phyloP scores from a whole-genome alignment of 139 green algal genomes.

The Chlamydomonas sp. region DNA sequence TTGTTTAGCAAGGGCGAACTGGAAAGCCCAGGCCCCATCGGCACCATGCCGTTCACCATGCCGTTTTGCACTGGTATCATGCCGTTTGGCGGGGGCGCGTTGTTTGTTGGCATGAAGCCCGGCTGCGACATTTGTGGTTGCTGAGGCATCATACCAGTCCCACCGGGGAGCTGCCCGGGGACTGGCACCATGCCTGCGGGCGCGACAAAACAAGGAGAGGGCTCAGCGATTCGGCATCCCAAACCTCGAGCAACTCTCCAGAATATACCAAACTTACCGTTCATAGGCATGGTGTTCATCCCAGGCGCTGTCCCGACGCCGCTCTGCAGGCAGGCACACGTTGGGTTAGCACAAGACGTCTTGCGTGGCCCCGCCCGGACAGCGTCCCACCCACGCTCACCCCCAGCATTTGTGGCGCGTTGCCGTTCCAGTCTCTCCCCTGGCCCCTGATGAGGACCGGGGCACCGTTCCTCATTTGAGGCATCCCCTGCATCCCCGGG shows the following conservation, averaged over 20 bases:
- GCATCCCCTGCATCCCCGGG: conserved; percentile 33
- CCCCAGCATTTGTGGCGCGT: conserved; percentile 25
- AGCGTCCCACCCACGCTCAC: conserved; percentile 5
- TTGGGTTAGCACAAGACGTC: not conserved
- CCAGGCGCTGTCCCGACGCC: not conserved
- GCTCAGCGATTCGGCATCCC: not conserved
- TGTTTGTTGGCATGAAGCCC: conserved; percentile 10
- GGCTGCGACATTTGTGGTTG: conserved; percentile 20
- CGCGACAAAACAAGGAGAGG: not conserved
- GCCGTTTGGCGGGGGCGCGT: not conserved
- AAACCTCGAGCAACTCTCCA: not conserved
- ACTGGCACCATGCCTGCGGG: not conserved
- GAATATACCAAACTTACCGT: not conserved
- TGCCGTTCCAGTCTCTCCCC: conserved; percentile 27
- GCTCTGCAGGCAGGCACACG: not conserved
- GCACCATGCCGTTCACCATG: not conserved
- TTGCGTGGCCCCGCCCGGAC: too few relatives aligned
- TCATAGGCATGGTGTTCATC: conserved; percentile 35
- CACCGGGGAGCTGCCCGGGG: conserved; percentile 10
- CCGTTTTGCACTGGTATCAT: conserved; percentile 34
- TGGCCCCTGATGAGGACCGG: conserved; percentile 57
- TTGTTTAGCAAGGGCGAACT: conserved; percentile 18
- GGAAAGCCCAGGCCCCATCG: not conserved
- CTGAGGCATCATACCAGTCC: conserved; percentile 22
- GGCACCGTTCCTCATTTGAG: conserved; percentile 82